Evolutionary conservation across 495 filamentous ascomycete species (phyloP).

Genomic region (Terfezia boudieri): DNA sequence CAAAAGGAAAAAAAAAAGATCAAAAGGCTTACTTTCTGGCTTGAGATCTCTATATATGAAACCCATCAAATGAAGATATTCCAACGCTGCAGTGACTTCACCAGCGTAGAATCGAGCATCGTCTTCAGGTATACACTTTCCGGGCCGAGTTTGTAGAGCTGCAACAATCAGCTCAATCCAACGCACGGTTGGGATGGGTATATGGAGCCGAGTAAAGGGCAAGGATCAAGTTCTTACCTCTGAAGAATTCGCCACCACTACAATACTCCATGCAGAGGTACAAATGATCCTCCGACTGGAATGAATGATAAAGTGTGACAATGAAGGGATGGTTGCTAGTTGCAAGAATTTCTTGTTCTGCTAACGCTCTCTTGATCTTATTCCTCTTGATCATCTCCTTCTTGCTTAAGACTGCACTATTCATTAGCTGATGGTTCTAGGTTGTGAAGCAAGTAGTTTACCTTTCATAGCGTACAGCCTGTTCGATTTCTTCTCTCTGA

Average conservation of each 20-base stretch:
- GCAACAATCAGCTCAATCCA: slow-evolving; percentile 1
- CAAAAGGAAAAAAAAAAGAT: not conserved
- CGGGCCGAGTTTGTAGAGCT: slow-evolving; percentile 87
- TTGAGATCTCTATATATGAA: slow-evolving; percentile 98
- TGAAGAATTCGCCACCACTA: slow-evolving; percentile 94
- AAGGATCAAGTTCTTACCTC: slow-evolving; percentile 27
- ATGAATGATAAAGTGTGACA: slow-evolving; percentile 93
- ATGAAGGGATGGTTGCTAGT: slow-evolving; percentile 99
- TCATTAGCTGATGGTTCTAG: not conserved
- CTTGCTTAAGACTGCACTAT: slow-evolving; percentile 66
- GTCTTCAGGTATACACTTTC: slow-evolving; percentile 91
- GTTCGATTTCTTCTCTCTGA: slow-evolving; percentile 88
- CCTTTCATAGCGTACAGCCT: slow-evolving; percentile 98
- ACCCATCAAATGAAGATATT: slow-evolving; percentile 96
- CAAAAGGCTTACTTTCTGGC: slow-evolving; percentile 62
- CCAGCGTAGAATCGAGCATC: slow-evolving; percentile 94
- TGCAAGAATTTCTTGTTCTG: slow-evolving; percentile 92
- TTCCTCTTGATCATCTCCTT: slow-evolving; percentile 99
- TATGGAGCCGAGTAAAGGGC: no score
- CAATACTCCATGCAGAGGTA: slow-evolving; percentile 99
- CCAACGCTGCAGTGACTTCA: slow-evolving; percentile 90
- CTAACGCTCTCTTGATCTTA: slow-evolving; percentile 96
- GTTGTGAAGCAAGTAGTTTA: slow-evolving; percentile 21
- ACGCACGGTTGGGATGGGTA: not conserved
- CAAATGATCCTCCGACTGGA: slow-evolving; percentile 94